phyloP scores from a whole-genome alignment of 345 rosid genomes.

The Salix koriyanagi region DNA sequence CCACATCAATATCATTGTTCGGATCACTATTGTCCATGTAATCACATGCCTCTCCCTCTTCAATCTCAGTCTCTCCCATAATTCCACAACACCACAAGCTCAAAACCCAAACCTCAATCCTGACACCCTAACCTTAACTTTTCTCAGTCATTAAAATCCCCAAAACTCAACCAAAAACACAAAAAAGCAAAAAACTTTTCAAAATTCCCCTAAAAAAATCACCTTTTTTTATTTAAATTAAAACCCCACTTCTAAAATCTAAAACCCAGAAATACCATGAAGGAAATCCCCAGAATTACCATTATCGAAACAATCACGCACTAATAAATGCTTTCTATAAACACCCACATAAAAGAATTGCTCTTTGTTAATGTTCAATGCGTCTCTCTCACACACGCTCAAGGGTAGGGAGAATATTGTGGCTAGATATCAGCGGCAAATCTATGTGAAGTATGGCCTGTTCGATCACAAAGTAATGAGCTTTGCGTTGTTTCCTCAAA shows the following conservation, averaged over 20 bases:
- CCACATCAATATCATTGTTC: constrained; percentile 15
- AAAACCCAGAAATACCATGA: background rate
- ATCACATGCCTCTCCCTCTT: constrained; percentile 8
- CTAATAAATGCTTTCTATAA: background rate
- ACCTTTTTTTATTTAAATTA: background rate
- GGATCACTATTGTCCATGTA: background rate
- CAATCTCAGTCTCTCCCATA: constrained; percentile 9
- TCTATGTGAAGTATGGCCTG: background rate
- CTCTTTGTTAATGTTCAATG: background rate
- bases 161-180: background rate
- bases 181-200: background rate
- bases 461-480: background rate
- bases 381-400: background rate
- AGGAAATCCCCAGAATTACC: background rate
- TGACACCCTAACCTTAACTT: background rate
- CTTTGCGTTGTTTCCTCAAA: background rate
- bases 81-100: background rate
- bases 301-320: background rate
- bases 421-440: background rate
- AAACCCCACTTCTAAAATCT: background rate
- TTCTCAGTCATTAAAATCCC: background rate
- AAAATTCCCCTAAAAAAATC: background rate
- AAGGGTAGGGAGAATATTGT: background rate
- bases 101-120: background rate
- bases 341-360: background rate